Conservation (phyloP, 129 eudicot species). For the Flaveria sonorensis region DNA sequence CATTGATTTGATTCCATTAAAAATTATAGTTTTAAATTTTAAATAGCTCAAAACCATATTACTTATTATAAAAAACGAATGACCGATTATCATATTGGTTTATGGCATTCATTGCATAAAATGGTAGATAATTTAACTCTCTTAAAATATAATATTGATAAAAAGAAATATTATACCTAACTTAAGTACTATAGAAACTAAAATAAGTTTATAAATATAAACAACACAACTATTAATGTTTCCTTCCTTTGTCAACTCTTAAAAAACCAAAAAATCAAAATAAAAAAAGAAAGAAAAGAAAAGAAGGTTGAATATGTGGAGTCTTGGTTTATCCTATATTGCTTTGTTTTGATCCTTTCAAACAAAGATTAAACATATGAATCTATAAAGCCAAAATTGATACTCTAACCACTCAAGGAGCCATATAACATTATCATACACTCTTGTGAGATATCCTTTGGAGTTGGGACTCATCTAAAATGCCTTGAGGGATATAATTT, state of each 20-base stretch:
- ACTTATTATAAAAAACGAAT: too few relatives aligned
- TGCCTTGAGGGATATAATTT: constrained; percentile 9
- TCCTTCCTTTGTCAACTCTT: not conserved
- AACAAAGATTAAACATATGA: constrained; percentile 21
- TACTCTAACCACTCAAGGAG: constrained; percentile 30
- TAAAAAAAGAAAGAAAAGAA: not conserved
- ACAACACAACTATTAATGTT: not conserved
- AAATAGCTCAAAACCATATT: too few relatives aligned
- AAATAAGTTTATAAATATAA: not conserved
- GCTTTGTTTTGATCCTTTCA: constrained; percentile 24
- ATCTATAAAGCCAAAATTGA: constrained; percentile 23
- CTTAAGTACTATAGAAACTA: not conserved
- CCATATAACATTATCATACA: constrained; percentile 22
- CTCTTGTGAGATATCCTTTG: constrained; percentile 8
- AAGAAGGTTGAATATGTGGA: not conserved
- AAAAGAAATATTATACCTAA: not conserved
- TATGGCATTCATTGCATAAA: too few relatives aligned
- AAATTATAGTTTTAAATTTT: too few relatives aligned
- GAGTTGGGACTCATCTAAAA: not conserved
- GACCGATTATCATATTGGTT: too few relatives aligned
- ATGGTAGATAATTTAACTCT: not conserved
- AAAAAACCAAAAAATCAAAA: not conserved
- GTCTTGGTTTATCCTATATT: constrained; percentile 22
- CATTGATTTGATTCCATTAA: too few relatives aligned
- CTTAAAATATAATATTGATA: not conserved